Conservation (phyloP, 345 rosid genomes). For the Cardamine chenopodiifolia region DNA sequence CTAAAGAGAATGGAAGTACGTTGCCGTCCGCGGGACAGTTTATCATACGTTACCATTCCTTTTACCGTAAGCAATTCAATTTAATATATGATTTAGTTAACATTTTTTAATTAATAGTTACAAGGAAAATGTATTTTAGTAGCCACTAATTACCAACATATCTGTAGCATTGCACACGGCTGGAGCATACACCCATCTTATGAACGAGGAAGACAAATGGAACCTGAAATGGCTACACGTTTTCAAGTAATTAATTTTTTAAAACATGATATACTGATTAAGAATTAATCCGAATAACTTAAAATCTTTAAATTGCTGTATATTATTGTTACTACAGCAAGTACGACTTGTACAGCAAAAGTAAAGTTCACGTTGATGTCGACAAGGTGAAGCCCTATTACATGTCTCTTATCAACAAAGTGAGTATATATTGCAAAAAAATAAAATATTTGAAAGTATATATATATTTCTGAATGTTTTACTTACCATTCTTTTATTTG, state of each 20-base stretch:
- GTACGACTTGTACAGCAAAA: constrained; percentile 70
- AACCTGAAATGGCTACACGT: constrained; percentile 62
- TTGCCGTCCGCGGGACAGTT: constrained; percentile 59
- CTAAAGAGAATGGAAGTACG: constrained; percentile 59
- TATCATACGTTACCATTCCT: constrained; percentile 65
- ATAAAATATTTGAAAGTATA: not conserved
- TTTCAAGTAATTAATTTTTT: constrained; percentile 55
- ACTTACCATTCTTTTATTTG: not conserved
- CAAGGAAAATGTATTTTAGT: not conserved
- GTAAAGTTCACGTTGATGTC: constrained; percentile 61
- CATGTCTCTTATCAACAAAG: constrained; percentile 61
- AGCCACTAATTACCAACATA: not conserved
- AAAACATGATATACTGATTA: not conserved
- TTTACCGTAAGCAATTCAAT: constrained; percentile 50
- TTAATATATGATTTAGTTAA: too few relatives aligned
- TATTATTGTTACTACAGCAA: constrained; percentile 49
- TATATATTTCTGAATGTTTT: not conserved
- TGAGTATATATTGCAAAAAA: constrained; percentile 23
- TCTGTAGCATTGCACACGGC: constrained; percentile 58
- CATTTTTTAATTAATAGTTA: not conserved
- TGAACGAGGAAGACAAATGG: constrained; percentile 59
- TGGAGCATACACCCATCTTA: constrained; percentile 56
- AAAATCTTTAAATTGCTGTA: not conserved
- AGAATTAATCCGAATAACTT: not conserved
- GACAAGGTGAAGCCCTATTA: constrained; percentile 67